A percentile compares a stretch with the other conserved stretches of the same genome.
Conservation (phyloP, 1,284 basidiomycete genomes). For the Apiotrichum sp. region DNA sequence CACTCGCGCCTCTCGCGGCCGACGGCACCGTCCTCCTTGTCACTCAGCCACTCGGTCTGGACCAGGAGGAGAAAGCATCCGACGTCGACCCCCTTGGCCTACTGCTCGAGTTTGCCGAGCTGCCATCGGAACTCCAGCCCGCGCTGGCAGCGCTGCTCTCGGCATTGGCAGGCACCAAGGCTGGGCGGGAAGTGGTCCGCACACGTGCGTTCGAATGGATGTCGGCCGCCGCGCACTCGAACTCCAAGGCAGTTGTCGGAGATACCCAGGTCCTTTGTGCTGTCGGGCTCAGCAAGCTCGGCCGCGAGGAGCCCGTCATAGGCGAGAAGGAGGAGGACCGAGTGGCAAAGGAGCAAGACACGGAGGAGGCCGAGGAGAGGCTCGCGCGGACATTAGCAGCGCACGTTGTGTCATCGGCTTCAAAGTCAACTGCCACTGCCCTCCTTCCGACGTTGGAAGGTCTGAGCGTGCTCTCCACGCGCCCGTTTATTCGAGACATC, state of each 20-base stretch:
- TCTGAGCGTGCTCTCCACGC: constrained; percentile 68
- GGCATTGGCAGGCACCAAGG: constrained; percentile 65
- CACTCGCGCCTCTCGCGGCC: constrained; percentile 29
- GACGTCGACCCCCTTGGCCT: constrained; percentile 26
- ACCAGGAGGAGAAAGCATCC: neutral
- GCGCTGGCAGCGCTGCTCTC: constrained; percentile 64
- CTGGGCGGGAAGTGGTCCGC: constrained; percentile 59
- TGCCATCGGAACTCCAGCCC: constrained; percentile 33
- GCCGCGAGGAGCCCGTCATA: constrained; percentile 52
- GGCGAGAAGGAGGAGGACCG: constrained; percentile 49
- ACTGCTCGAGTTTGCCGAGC: constrained; percentile 39
- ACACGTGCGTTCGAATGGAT: constrained; percentile 45
- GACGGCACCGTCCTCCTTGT: constrained; percentile 20
- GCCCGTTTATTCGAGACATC: constrained; percentile 60
- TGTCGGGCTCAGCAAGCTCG: constrained; percentile 70
- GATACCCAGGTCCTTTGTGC: constrained; percentile 53
- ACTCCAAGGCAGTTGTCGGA: constrained; percentile 26
- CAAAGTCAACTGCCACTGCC: constrained; percentile 4
- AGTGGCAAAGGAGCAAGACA: constrained; percentile 15
- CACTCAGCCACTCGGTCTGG: constrained; percentile 16
- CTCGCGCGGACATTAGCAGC: constrained; percentile 57
- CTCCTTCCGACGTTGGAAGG: constrained; percentile 68
- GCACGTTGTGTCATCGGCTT: constrained; percentile 46
- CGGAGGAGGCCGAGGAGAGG: constrained; percentile 46
- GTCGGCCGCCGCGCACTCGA: constrained; percentile 43